Percentiles rank a stretch among this genome's conserved stretches.
phyloP scores from a whole-genome alignment of 2,329 filamentous ascomycete genomes.

The Aspergillus udagawae region DNA sequence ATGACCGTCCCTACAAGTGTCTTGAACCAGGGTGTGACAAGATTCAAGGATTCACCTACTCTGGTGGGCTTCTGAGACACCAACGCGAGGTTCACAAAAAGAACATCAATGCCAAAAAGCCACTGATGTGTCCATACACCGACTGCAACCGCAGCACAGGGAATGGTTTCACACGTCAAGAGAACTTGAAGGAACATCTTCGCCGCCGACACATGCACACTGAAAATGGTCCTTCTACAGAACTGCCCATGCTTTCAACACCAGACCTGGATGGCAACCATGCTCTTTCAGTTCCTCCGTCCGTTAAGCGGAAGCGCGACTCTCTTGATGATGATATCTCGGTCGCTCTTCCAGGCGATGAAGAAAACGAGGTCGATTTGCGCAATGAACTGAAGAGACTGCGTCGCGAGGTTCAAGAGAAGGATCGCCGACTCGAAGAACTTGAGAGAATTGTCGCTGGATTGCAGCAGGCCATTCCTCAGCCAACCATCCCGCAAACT shows the following conservation, averaged over 20 bases:
- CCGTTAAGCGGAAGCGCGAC: slow-evolving; percentile 35
- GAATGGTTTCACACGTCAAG: slow-evolving; percentile 85
- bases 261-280: slow-evolving; percentile 29
- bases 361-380: slow-evolving; percentile 44
- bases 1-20: slow-evolving; percentile 90
- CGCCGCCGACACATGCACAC: slow-evolving; percentile 73
- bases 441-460: slow-evolving; percentile 37
- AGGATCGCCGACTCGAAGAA: slow-evolving; percentile 41
- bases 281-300: slow-evolving; percentile 22
- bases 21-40: slow-evolving; percentile 79
- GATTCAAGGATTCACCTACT: slow-evolving; percentile 90
- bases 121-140: slow-evolving; percentile 76
- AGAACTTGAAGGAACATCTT: slow-evolving; percentile 91
- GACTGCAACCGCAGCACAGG: slow-evolving; percentile 88
- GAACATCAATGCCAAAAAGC: slow-evolving; percentile 82
- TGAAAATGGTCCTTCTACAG: slow-evolving; percentile 29
- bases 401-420: slow-evolving; percentile 60
- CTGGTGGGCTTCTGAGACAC: slow-evolving; percentile 81
- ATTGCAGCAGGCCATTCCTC: slow-evolving; percentile 34
- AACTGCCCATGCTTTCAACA: slow-evolving; percentile 27
- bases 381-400: slow-evolving; percentile 65
- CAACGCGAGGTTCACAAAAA: slow-evolving; percentile 91
- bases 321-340: slow-evolving; percentile 26
- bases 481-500: slow-evolving; percentile 34
- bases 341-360: slow-evolving; percentile 28